Base-by-base conservation (phyloP, 1,284 basidiomycete species). In the Mrakiaceae sp. region DNA sequence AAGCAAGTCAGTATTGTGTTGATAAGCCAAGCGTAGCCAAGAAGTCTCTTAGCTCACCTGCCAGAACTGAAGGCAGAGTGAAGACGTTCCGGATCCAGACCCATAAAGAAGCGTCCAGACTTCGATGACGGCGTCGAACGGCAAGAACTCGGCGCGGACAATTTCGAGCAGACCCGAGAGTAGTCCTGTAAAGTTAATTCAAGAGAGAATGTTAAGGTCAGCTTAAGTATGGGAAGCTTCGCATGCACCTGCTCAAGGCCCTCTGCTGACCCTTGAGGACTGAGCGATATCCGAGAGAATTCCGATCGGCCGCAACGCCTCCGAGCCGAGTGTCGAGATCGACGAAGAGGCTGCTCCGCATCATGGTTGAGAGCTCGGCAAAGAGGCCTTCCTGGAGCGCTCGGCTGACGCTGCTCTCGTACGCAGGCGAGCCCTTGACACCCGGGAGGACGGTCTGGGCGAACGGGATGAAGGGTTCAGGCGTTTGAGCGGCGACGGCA, bases 241-340 rank as follows among this genome's bases (percentile, higher is more conserved):
- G 27, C 27, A 27, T 27, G 27, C 27, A 27, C 27, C 27, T 27
- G 27, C 27, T 27, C 27, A 27, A 27, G 27, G 27, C 27, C 27
- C 27, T 27, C 27, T 27, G 27, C 51, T 61, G n/a, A 63, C 61
- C 61, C 40, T 63, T 63, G 40, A 63, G 43, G 14, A 63, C 61
- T 12, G 53, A 55, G 43, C 61, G 40, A 49, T 63, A 49, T 1
- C 53, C 61, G 16, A 63, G 48, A 0, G 53, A 54, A 39, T 57
- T 63, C 44, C 44, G 47, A 49, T 63, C 61, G 43, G 44, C 61
- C 10, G 46, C 42, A 12, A n/a, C 48, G 3, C n/a, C 51, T 11
- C 60, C 60, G 14, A 27, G 40, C 49, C 48, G 40, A n/a, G 27
- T 48, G 42, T 61, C 60, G 14, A 53, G 43, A 27, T 61, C 51